Evolutionary conservation across 257 asterid species (phyloP), one percentile per base, ranked within the genome.

Genomic region (Pogostemon cablin): DNA sequence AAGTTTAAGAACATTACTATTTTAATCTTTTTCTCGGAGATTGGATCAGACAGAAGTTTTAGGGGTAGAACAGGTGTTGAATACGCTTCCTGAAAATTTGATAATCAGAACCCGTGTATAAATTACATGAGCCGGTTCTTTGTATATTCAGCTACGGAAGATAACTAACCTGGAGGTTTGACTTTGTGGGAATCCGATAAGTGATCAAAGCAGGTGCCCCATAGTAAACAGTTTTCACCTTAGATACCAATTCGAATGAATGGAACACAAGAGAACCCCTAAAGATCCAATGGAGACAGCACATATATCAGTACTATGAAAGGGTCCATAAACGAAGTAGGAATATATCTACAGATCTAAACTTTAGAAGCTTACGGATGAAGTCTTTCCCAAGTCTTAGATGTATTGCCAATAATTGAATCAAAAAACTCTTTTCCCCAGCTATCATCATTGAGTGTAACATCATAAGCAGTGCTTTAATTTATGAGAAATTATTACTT

Each of bases 221-320:
- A 43, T 84, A 75, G 79, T 83, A 89, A 44, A 87, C 81, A 2
- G 83, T 82, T 78, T 85, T 82, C 68, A 79, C 81, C 72, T 80
- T 85, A 9, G 90, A 81, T 57, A 83, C 90, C 87, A 87, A 72
- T 83, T 82, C 86, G 66, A 85, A 85, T 42, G 91, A 77, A 77
- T 88, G 96, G 42, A 91, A 85, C 67, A 83, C 86, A 42, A 78
- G 79, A 71, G 90, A 76, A 47, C 91, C 96, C 44, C 96, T 89
- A 84, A 35, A 47, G 59, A 78, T 42, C 34, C 54, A 69, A 74
- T 34, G 57, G 37, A 55, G 58, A 67, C 5, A 25, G 59, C 35
- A 8, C 61, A 7, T 11, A 9, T 50, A 54, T 52, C 38, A 73
- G 68, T 55, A 12, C 44, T n/a, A 65, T 42, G 34, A 7, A 47